Evolutionary conservation across 2,329 filamentous ascomycete species (phyloP), one percentile per base, ranked within the genome.

Genomic region (Ciborinia camelliae): DNA sequence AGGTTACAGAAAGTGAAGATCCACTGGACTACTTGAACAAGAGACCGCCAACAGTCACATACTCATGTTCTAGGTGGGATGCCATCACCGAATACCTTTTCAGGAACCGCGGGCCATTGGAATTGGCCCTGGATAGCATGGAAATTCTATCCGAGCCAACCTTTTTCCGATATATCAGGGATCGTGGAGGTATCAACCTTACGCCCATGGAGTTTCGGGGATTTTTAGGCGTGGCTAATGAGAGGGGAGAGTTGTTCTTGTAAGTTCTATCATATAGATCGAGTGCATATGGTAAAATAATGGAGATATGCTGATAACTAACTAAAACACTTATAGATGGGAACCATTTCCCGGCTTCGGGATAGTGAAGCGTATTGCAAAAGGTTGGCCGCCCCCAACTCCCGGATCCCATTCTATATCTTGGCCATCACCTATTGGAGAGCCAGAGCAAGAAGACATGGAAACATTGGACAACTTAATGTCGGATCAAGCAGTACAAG

Each of bases 51-150:
- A 23, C 9, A 45, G 3, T 58, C 12, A 58, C 39, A 12, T 47
- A 58, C 7, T 45, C 39, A 18, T 58, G 39, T 45, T 28, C 28
- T 18, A 32, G 54, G 12, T 58, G 39, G 54, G 23, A 45, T n/a
- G 28, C 20, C 3, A 47, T 60, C 18, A 37, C 23, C 18, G 30
- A 48, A 37, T 14, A 60, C 32, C 32, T 58, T 6, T 58, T 58
- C 2, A 2, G 20, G 28, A 45, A 58, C 23, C 43, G 57, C 15
- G 30, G n/a, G 5, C 43, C 9, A 26, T 26, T 39, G 15, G 26
- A 62, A 3, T n/a, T 62, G 23, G 59, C 35, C 10, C 23, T 62
- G 15, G 59, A 62, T 41, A 41, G n/a, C 7, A 62, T 53, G 59
- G 47, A 15, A 8, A 5, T 62, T 7, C 5, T 62, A 20, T 62